A percentile compares a stretch with the other conserved stretches of the same genome.
Evolutionary conservation across 176 grass and related monocot genomes (phyloP).

Genomic region (Oryza longistaminata): DNA sequence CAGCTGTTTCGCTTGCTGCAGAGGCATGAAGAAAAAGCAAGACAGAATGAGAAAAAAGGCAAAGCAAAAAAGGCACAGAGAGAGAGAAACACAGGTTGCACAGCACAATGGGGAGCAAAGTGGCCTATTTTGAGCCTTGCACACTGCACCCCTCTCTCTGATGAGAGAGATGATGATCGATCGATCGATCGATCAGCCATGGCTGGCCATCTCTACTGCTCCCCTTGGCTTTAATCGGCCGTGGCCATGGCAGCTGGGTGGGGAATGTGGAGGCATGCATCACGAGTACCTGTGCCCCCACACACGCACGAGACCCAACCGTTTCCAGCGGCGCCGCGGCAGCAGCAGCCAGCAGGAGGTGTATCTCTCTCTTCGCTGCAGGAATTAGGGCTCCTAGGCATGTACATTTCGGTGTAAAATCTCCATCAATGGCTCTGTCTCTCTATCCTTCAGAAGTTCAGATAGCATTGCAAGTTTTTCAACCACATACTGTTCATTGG

Average conservation of each 20-base stretch:
- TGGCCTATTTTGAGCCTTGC: conserved; percentile 32
- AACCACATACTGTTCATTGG: not conserved
- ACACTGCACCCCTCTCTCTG: not conserved
- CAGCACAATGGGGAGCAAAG: conserved; percentile 28
- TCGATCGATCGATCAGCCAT: conserved; percentile 1
- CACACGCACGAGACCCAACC: conserved; percentile 15
- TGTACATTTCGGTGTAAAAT: conserved; percentile 55
- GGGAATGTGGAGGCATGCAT: conserved; percentile 84
- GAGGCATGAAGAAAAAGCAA: conserved; percentile 23
- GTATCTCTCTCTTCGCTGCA: conserved; percentile 2
- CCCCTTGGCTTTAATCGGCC: conserved; percentile 66
- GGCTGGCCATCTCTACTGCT: conserved; percentile 33
- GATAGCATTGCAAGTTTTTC: not conserved
- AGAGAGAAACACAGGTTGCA: not conserved
- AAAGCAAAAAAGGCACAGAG: conserved; percentile 45
- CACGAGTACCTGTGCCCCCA: conserved; percentile 36
- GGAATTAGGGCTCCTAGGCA: conserved; percentile 46
- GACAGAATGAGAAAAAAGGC: conserved; percentile 5
- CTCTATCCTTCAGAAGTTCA: not conserved
- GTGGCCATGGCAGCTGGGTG: conserved; percentile 46
- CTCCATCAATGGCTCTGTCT: conserved; percentile 11
- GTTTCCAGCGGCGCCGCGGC: not conserved
- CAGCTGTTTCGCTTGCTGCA: not conserved
- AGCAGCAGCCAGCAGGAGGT: not conserved
- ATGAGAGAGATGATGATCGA: too few relatives aligned